A percentile compares a stretch with the other conserved stretches of the same genome.
These are phyloP conservation scores for Aristolochia contorta DNA, from an alignment of 164 flowering plant species.

Conservation along the genomic window DNA sequence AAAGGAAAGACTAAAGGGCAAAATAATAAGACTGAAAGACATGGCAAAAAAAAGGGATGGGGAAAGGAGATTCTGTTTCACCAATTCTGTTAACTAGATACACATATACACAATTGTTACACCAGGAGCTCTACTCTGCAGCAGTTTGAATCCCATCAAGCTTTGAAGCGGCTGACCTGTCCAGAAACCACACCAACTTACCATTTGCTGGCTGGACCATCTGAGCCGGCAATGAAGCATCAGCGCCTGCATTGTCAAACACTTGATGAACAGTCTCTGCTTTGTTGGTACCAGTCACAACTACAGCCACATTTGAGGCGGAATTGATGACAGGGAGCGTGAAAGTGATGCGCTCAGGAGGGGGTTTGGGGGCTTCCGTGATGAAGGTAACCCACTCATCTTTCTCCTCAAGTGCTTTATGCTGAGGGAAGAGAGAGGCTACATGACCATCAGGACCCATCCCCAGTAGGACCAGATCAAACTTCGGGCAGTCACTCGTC, in stretches of 20 bases:
- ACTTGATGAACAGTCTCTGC: conserved; percentile 52
- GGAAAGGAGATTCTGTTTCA: neutral
- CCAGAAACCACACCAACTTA: conserved; percentile 73
- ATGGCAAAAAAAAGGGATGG: neutral
- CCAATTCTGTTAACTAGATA: conserved; percentile 17
- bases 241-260: conserved; percentile 28
- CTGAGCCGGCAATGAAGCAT: conserved; percentile 39
- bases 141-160: conserved; percentile 23
- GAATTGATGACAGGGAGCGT: conserved; percentile 80
- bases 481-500: conserved; percentile 62
- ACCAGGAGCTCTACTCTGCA: conserved; percentile 14
- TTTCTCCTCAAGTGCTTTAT: conserved; percentile 37
- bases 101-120: conserved; percentile 19
- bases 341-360: conserved; percentile 76
- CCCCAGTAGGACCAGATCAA: conserved; percentile 67
- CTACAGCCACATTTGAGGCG: conserved; percentile 58
- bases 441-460: conserved; percentile 81
- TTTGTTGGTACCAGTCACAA: conserved; percentile 49
- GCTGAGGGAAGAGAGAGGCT: conserved; percentile 64
- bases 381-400: conserved; percentile 70
- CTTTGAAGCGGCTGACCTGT: conserved; percentile 51
- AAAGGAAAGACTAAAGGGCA: neutral
- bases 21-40: neutral
- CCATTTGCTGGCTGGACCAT: conserved; percentile 51
- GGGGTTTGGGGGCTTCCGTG: conserved; percentile 66